These are phyloP conservation scores for Kalanchoe fedtschenkoi DNA, from an alignment of 164 flowering plant species.

Conservation along the genomic window DNA sequence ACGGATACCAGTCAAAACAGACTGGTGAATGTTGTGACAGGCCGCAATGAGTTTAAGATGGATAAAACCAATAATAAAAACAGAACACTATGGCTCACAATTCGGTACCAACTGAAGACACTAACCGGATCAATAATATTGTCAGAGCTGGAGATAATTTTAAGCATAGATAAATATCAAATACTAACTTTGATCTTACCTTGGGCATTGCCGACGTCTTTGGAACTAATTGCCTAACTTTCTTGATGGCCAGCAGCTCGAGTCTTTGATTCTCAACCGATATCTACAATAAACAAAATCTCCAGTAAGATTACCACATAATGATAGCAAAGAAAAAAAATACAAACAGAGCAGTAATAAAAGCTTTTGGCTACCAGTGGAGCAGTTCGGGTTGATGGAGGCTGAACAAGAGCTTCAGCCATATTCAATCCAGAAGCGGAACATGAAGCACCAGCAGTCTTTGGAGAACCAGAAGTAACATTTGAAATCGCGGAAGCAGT, in stretches of 20 bases:
- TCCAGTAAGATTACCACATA: background rate
- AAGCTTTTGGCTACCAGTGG: slow-evolving; percentile 38
- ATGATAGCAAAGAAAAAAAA: background rate
- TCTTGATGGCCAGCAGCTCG: slow-evolving; percentile 62
- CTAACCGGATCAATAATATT: too few relatives aligned
- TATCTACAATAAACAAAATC: slow-evolving; percentile 15
- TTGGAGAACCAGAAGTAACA: background rate
- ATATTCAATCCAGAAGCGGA: slow-evolving; percentile 47
- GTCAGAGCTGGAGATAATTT: too few relatives aligned
- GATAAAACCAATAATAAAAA: background rate
- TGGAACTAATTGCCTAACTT: slow-evolving; percentile 67
- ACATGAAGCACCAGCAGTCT: slow-evolving; percentile 19
- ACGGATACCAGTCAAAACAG: background rate
- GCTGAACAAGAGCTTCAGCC: slow-evolving; percentile 73
- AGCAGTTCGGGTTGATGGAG: slow-evolving; percentile 41
- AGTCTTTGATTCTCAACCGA: slow-evolving; percentile 54
- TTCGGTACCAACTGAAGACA: background rate
- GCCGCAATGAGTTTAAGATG: background rate
- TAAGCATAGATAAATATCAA: too few relatives aligned
- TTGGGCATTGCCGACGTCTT: slow-evolving; percentile 57
- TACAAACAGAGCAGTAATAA: background rate
- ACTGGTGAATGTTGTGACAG: background rate
- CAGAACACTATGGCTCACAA: background rate
- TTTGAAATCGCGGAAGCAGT: background rate
- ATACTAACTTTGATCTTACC: background rate